Evolutionary conservation across 169 alveolate species (phyloP).

Genomic region (Eimeria praecox): DNA sequence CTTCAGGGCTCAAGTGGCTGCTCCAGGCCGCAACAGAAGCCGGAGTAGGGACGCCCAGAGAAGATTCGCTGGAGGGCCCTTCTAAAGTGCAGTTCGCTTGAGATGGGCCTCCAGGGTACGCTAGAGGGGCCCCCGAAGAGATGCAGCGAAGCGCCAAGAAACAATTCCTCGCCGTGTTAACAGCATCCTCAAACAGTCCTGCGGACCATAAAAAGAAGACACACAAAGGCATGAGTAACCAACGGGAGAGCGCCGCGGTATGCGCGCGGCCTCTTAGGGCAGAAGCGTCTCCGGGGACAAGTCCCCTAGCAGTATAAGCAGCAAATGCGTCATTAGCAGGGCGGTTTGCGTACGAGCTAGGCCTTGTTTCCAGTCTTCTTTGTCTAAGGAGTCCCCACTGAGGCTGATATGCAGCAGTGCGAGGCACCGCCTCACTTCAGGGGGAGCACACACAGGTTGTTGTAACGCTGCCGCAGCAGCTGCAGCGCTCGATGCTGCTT

Average conservation of each 20-base stretch:
- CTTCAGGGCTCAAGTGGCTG: constrained; percentile 30
- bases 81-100: not conserved
- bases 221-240: not conserved
- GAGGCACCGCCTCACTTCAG: constrained; percentile 53
- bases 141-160: constrained; percentile 32
- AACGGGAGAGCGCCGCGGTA: not conserved
- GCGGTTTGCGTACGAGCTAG: not conserved
- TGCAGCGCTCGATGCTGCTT: constrained; percentile 61
- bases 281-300: not conserved
- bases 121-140: constrained; percentile 28
- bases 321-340: not conserved
- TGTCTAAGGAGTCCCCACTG: constrained; percentile 31
- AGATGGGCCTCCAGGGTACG: constrained; percentile 23
- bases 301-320: not conserved
- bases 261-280: not conserved
- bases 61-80: not conserved
- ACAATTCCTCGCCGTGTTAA: constrained; percentile 36
- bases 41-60: constrained; percentile 37
- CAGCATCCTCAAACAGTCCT: constrained; percentile 17
- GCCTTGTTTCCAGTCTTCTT: constrained; percentile 58
- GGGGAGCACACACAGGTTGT: constrained; percentile 52
- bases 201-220: not conserved
- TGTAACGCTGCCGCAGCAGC: constrained; percentile 60
- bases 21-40: constrained; percentile 56
- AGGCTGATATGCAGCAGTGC: constrained; percentile 60